Conservation (phyloP, 75 land plant species). For the Pinus taeda region DNA sequence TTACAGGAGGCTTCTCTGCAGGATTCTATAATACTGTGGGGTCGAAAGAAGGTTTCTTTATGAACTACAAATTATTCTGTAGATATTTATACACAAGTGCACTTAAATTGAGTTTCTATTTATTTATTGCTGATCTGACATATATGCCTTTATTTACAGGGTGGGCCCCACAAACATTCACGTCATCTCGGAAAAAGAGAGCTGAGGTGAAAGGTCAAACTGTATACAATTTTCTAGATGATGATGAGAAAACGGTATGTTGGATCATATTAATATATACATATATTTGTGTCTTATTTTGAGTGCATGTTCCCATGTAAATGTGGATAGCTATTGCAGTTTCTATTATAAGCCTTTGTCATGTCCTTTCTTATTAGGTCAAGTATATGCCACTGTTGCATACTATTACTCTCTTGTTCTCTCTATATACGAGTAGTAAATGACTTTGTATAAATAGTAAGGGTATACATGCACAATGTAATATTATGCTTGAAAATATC, state of each 20-base stretch:
- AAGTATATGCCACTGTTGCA: background rate
- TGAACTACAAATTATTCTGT: background rate
- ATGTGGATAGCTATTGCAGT: background rate
- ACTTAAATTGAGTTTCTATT: background rate
- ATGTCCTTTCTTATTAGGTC: background rate
- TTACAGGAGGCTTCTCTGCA: constrained; percentile 96
- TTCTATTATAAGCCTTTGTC: background rate
- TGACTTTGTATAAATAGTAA: background rate
- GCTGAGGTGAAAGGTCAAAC: constrained; percentile 67
- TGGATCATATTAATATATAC: background rate
- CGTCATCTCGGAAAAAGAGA: constrained; percentile 78
- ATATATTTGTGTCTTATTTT: constrained; percentile 1
- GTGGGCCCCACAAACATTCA: constrained; percentile 85
- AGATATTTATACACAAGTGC: background rate
- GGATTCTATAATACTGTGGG: constrained; percentile 92
- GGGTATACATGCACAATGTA: background rate
- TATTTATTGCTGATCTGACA: background rate
- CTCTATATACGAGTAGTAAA: background rate
- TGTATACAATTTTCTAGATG: constrained; percentile 76
- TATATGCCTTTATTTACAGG: constrained; percentile 35
- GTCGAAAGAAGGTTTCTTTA: constrained; percentile 79
- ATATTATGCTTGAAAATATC: background rate
- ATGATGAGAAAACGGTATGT: constrained; percentile 76
- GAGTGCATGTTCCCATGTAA: background rate
- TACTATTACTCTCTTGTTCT: background rate